Percentiles rank a stretch among this genome's conserved stretches.
Evolutionary conservation across 805 yeast genomes (phyloP).

Genomic region (Naumovozyma baii): DNA sequence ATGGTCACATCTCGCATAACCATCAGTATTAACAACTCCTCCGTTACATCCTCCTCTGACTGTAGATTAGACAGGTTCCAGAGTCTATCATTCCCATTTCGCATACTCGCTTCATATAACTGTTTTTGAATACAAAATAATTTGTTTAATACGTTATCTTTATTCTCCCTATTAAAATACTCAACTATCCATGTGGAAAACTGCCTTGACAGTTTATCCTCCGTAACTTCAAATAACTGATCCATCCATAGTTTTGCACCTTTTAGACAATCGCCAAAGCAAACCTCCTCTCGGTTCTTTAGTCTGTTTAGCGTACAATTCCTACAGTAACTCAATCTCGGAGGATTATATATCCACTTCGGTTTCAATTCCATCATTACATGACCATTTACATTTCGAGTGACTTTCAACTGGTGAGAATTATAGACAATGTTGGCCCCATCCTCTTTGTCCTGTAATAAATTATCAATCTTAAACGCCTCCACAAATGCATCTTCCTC

Average conservation of each 20-base stretch:
- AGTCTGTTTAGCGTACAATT: constrained; percentile 23
- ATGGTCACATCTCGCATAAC: constrained; percentile 33
- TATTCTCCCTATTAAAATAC: constrained; percentile 12
- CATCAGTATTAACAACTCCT: constrained; percentile 27
- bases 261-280: too few relatives aligned
- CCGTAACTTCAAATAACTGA: constrained; percentile 3
- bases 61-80: constrained; percentile 1
- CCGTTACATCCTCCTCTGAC: constrained; percentile 9
- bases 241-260: too few relatives aligned
- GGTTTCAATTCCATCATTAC: constrained; percentile 26
- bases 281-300: constrained; percentile 13
- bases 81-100: too few relatives aligned
- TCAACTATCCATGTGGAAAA: constrained; percentile 9
- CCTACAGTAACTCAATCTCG: constrained; percentile 16
- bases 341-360: constrained; percentile 22
- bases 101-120: not conserved
- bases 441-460: constrained; percentile 1
- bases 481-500: constrained; percentile 8
- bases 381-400: not conserved
- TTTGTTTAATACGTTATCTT: constrained; percentile 16
- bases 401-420: constrained; percentile 21
- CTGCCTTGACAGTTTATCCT: constrained; percentile 6
- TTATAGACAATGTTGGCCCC: not conserved
- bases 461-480: constrained; percentile 15
- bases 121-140: constrained; percentile 19